Evolutionary conservation across 768 basidiomycete species (phyloP).

Genomic region (Kwoniella dendrophila): DNA sequence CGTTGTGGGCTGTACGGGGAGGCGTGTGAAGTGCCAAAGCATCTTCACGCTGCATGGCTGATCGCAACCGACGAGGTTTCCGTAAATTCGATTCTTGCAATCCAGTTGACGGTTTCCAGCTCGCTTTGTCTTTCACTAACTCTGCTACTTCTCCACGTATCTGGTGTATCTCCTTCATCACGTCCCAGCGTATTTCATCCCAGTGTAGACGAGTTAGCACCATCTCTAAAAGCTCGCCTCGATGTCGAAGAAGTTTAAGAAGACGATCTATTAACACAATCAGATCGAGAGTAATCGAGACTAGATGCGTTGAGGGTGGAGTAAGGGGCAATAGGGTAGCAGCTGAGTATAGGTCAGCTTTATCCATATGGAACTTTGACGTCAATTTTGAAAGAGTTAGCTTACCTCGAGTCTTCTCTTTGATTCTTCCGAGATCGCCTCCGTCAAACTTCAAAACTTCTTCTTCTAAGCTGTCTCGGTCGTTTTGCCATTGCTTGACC

Average conservation of each 20-base stretch:
- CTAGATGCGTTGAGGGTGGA: conserved; percentile 44
- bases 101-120: conserved; percentile 14
- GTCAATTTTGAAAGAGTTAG: neutral
- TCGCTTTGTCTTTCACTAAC: conserved; percentile 23
- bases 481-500: conserved; percentile 33
- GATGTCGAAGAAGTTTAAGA: conserved; percentile 23
- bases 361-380: neutral
- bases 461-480: conserved; percentile 41
- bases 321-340: conserved; percentile 44
- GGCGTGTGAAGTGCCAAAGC: too few relatives aligned
- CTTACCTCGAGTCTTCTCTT: conserved; percentile 44
- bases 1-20: too few relatives aligned
- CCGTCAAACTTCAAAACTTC: conserved; percentile 47
- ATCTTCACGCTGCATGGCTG: too few relatives aligned
- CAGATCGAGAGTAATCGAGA: conserved; percentile 43
- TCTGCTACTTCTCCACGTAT: conserved; percentile 23
- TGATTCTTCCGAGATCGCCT: conserved; percentile 47
- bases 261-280: conserved; percentile 34
- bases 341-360: conserved; percentile 24
- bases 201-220: conserved; percentile 28
- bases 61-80: neutral
- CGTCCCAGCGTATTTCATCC: conserved; percentile 37
- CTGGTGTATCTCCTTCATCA: conserved; percentile 25
- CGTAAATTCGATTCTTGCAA: neutral
- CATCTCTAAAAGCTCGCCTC: conserved; percentile 20